These are phyloP conservation scores for Penicillium olsonii DNA, from an alignment of 2,329 filamentous ascomycete species.

Conservation along the genomic window DNA sequence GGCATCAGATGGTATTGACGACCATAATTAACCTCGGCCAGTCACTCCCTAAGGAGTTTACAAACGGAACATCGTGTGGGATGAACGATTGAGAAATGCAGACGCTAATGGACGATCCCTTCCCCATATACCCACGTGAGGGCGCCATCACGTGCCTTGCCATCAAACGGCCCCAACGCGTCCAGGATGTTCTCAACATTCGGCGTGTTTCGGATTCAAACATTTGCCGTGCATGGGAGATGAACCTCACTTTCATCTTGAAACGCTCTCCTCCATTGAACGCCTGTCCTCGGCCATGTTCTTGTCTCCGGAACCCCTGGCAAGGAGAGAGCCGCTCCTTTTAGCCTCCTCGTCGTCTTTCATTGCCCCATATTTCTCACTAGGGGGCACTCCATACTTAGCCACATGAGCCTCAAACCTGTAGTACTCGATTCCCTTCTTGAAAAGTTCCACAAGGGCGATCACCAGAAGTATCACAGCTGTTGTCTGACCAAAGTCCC, in stretches of 20 bases:
- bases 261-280: not conserved
- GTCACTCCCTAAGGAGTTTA: no score
- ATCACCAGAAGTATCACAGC: slow-evolving; percentile 29
- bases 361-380: not conserved
- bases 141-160: no score
- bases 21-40: no score
- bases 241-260: not conserved
- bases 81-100: no score
- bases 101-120: no score
- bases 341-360: not conserved
- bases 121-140: no score
- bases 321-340: not conserved
- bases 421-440: slow-evolving; percentile 24
- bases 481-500: slow-evolving; percentile 38
- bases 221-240: no score
- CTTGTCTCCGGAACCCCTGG: not conserved
- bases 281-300: not conserved
- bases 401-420: slow-evolving; percentile 12
- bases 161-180: no score
- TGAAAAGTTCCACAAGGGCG: slow-evolving; percentile 20
- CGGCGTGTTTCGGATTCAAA: no score
- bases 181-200: no score
- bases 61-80: no score
- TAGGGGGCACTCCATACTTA: slow-evolving; percentile 8
- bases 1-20: no score